phyloP scores from a whole-genome alignment of 2,329 filamentous ascomycete genomes.

The Trichophaea hybrida region DNA sequence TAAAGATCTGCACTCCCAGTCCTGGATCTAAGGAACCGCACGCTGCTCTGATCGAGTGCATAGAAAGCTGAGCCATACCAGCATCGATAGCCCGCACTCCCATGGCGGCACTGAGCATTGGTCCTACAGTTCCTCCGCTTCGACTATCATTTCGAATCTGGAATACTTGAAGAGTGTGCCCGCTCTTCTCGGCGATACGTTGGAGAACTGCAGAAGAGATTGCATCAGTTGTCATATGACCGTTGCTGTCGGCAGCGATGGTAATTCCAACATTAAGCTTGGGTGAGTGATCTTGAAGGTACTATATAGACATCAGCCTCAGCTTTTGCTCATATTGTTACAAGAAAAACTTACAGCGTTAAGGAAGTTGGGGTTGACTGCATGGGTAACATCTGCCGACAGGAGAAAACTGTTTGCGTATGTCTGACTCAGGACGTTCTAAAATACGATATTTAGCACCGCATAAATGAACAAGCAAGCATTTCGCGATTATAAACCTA shows the following conservation, averaged over 20 bases:
- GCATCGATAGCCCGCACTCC: constrained; percentile 75
- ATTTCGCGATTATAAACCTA: constrained; percentile 22
- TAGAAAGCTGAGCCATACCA: constrained; percentile 79
- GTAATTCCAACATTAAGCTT: constrained; percentile 77
- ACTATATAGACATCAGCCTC: constrained; percentile 37
- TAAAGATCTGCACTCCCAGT: constrained; percentile 73
- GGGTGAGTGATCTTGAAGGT: constrained; percentile 74
- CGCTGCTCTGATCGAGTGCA: constrained; percentile 85
- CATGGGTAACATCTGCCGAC: constrained; percentile 85
- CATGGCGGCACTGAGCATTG: constrained; percentile 66
- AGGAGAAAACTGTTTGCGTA: constrained; percentile 87
- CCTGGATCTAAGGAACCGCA: constrained; percentile 77
- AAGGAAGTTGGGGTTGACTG: constrained; percentile 65
- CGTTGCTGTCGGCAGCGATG: constrained; percentile 70
- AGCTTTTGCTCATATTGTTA: too few species aligned
- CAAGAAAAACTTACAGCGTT: too few species aligned
- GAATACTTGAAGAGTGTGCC: constrained; percentile 65
- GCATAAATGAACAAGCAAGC: background rate
- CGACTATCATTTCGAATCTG: constrained; percentile 88
- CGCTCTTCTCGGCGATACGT: constrained; percentile 60
- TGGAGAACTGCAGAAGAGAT: constrained; percentile 69
- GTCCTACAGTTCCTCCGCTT: constrained; percentile 87
- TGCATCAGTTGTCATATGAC: constrained; percentile 44
- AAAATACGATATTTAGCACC: background rate
- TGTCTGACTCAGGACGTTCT: constrained; percentile 55